A percentile compares a stretch with the other conserved stretches of the same genome.
phyloP scores from a whole-genome alignment of 768 basidiomycete genomes.

The Lyophyllum decastes region DNA sequence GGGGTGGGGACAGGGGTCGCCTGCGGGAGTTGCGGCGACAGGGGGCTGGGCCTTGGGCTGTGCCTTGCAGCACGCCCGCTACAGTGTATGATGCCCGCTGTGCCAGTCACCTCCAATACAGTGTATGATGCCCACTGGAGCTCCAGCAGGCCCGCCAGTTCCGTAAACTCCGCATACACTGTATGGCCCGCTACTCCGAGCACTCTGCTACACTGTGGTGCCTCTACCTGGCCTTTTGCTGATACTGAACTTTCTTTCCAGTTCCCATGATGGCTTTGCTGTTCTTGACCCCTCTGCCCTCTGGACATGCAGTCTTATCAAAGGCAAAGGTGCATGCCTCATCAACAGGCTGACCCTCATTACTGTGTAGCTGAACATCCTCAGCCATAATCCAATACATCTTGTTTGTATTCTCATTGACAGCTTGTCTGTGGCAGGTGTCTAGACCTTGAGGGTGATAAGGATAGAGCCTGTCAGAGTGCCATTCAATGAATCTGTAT shows the following conservation, averaged over 20 bases:
- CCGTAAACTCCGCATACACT: too few relatives aligned
- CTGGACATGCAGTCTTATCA: slow-evolving; percentile 8
- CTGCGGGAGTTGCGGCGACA: too few relatives aligned
- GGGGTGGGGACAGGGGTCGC: too few relatives aligned
- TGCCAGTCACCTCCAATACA: too few relatives aligned
- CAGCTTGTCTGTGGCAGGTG: slow-evolving; percentile 2
- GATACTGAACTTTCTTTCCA: slow-evolving; percentile 4
- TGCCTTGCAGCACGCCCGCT: too few relatives aligned
- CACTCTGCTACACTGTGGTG: slow-evolving; percentile 17
- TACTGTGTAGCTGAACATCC: slow-evolving; percentile 6
- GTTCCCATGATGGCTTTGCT: neutral
- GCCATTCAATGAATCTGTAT: slow-evolving; percentile 5
- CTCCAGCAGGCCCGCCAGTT: too few relatives aligned
- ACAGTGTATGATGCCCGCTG: too few relatives aligned
- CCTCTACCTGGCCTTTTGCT: neutral
- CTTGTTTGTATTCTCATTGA: slow-evolving; percentile 12
- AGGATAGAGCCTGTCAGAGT: slow-evolving; percentile 2
- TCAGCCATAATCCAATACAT: slow-evolving; percentile 1
- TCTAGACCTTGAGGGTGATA: slow-evolving; percentile 8
- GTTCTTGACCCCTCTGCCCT: neutral
- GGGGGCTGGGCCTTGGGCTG: too few relatives aligned
- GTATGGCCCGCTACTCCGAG: too few relatives aligned
- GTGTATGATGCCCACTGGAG: too few relatives aligned
- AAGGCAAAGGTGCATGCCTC: neutral
- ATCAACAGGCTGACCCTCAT: neutral